These are phyloP conservation scores for Backusella westeae DNA, from an alignment of 192 early-diverging fungal species.

Conservation along the genomic window DNA sequence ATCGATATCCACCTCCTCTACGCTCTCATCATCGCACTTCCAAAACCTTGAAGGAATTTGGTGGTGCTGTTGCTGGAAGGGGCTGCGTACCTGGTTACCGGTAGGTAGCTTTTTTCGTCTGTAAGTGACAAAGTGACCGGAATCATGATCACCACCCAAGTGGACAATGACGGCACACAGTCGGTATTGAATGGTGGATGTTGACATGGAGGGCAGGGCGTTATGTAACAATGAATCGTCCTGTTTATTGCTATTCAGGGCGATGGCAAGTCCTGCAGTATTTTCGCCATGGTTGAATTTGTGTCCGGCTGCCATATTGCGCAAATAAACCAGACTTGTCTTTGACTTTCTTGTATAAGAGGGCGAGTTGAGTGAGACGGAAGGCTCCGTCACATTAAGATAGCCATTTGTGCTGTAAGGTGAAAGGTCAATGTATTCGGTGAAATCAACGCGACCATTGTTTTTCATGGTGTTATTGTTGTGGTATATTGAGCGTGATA, in stretches of 20 bases:
- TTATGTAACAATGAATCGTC: constrained; percentile 6
- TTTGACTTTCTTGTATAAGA: constrained; percentile 10
- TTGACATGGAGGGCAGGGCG: constrained; percentile 12
- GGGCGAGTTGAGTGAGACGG: constrained; percentile 4
- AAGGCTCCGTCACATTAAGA: constrained; percentile 26
- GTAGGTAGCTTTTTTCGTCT: constrained; percentile 52
- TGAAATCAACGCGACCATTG: constrained; percentile 65
- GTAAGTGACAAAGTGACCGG: constrained; percentile 90
- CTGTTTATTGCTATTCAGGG: constrained; percentile 11
- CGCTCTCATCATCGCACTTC: constrained; percentile 66
- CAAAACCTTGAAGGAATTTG: constrained; percentile 50
- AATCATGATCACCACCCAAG: constrained; percentile 73
- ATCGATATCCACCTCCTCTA: constrained; percentile 60
- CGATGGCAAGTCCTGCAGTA: not conserved
- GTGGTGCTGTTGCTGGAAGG: not conserved
- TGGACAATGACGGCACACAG: constrained; percentile 82
- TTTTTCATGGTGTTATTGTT: constrained; percentile 72
- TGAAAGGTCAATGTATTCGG: constrained; percentile 71
- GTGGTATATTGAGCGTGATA: constrained; percentile 80
- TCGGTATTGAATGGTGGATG: constrained; percentile 53
- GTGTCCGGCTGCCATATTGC: constrained; percentile 21
- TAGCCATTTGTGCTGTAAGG: constrained; percentile 71
- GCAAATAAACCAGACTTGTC: constrained; percentile 29
- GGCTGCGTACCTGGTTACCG: constrained; percentile 22
- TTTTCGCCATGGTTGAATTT: not conserved